A percentile compares a stretch with the other conserved stretches of the same genome.
Evolutionary conservation across 2,329 filamentous ascomycete genomes (phyloP).

Genomic region (Pseudogymnoascus sp.): DNA sequence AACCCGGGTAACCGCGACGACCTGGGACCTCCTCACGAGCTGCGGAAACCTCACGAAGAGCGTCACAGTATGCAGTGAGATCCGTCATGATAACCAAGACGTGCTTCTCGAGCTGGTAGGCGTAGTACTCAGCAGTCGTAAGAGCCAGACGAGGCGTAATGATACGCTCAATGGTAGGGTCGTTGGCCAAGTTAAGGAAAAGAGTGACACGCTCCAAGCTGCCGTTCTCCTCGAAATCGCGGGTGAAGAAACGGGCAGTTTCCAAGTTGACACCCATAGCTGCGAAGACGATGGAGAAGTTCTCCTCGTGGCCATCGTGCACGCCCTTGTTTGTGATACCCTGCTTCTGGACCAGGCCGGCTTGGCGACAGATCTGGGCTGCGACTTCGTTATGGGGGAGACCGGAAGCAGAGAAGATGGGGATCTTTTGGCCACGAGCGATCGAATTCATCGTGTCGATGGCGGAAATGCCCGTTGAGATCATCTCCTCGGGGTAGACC

Average conservation of each 20-base stretch:
- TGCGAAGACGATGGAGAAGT: slow-evolving; percentile 99
- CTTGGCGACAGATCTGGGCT: slow-evolving; percentile 96
- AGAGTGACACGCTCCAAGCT: slow-evolving; percentile 94
- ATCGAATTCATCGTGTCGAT: slow-evolving; percentile 99
- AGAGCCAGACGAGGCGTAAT: slow-evolving; percentile 97
- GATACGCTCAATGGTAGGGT: slow-evolving; percentile 99
- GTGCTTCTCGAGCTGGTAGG: slow-evolving; percentile 99
- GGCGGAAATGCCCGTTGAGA: slow-evolving; percentile 96
- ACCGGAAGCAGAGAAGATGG: slow-evolving; percentile 97
- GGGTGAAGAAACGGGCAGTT: slow-evolving; percentile 95
- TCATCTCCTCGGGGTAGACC: slow-evolving; percentile 99
- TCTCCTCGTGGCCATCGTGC: slow-evolving; percentile 95
- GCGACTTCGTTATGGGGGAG: slow-evolving; percentile 99
- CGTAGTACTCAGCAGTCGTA: slow-evolving; percentile 98
- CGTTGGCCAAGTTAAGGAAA: slow-evolving; percentile 98
- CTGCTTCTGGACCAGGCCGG: slow-evolving; percentile 73
- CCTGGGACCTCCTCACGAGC: slow-evolving; percentile 97
- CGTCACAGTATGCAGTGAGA: slow-evolving; percentile 96
- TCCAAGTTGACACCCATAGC: slow-evolving; percentile 99
- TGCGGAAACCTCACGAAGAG: slow-evolving; percentile 95
- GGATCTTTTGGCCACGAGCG: slow-evolving; percentile 98
- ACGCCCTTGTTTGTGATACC: slow-evolving; percentile 82
- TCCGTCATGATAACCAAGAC: slow-evolving; percentile 98
- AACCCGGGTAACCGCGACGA: slow-evolving; percentile 98
- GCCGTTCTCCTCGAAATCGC: slow-evolving; percentile 98